Base-by-base conservation (phyloP, 768 basidiomycete genomes). In the Boletellus ananas region DNA sequence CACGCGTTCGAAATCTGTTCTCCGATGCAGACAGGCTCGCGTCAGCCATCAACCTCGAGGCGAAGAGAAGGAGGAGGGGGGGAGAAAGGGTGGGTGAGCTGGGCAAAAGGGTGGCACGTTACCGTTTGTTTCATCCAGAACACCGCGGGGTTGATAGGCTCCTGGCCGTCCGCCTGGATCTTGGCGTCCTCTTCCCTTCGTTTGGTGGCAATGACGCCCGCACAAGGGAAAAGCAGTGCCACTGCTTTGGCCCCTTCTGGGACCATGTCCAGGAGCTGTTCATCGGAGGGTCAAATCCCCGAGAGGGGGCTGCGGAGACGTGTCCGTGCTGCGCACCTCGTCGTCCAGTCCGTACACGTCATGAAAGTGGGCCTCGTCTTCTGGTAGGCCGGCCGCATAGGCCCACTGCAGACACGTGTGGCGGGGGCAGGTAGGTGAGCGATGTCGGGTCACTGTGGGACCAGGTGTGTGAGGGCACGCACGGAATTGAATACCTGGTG, bases 51-150 rank as follows among this genome's bases (percentile, higher is more conserved):
- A 9, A 6, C 13, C 10, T 23, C 10, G 35, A 34, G 3, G 16
- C 6, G 12, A 46, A 18, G 18, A 5, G 27, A 35, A 37, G 41
- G 27, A 8, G n/a, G 3, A n/a, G 25, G 16, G 17, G 7, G 20
- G 2, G 25, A 40, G 13, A 3, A 39, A 27, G 36, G 11, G 62
- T 77, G 29, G 23, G 7, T 25, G 23, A 25, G 23, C 7, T 5
- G 23, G 4, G 4, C 4, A 25, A 1, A 25, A 25, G 23, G 23
- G 23, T 25, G 23, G 23, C 4, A 25, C 23, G 23, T 25, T 49
- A 90, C 92, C 45, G 88, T 95, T 66, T 96, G 94, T 66, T 91
- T 92, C 72, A 95, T 90, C 79, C 83, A 96, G 58, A 94, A 72
- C 5, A 95, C 70, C 0, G 80, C 81, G 6, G 79, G 77, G 58